A percentile compares a stretch with the other conserved stretches of the same genome.
These are phyloP conservation scores for Puya raimondii DNA, from an alignment of 176 grass and related monocot genomes.

Conservation along the genomic window DNA sequence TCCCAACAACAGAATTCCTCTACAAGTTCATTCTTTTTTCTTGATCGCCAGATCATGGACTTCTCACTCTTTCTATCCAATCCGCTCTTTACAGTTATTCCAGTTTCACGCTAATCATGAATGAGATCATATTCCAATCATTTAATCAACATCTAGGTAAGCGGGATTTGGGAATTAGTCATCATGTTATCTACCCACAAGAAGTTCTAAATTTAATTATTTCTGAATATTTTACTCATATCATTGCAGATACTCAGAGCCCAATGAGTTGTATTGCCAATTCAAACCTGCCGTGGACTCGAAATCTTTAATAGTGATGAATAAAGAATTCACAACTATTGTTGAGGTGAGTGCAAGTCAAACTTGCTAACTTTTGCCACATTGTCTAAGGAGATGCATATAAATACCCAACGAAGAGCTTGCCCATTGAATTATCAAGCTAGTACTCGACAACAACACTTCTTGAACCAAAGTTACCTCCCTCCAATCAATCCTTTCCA, in stretches of 20 bases:
- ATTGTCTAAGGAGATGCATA: background rate
- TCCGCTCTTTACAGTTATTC: background rate
- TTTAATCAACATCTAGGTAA: background rate
- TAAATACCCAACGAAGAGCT: background rate
- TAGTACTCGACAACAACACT: background rate
- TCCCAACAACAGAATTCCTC: background rate
- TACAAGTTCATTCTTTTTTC: background rate
- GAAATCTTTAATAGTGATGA: background rate
- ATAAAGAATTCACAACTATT: background rate
- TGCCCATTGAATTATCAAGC: slow-evolving; percentile 33
- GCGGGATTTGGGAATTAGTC: background rate
- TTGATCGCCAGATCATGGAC: background rate
- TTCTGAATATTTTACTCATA: background rate
- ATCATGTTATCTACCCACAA: background rate
- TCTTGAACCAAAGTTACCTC: background rate
- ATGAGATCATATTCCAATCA: background rate
- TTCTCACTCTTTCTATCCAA: background rate
- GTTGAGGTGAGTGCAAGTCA: background rate
- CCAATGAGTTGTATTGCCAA: background rate
- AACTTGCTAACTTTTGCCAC: background rate
- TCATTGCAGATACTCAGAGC: background rate
- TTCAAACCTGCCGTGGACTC: background rate
- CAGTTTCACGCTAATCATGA: background rate
- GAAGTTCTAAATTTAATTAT: background rate
- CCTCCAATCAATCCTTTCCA: background rate